Evolutionary conservation across 305 asterid species (phyloP), one percentile per base, ranked within the genome.

Genomic region (Fraxinus platypoda): DNA sequence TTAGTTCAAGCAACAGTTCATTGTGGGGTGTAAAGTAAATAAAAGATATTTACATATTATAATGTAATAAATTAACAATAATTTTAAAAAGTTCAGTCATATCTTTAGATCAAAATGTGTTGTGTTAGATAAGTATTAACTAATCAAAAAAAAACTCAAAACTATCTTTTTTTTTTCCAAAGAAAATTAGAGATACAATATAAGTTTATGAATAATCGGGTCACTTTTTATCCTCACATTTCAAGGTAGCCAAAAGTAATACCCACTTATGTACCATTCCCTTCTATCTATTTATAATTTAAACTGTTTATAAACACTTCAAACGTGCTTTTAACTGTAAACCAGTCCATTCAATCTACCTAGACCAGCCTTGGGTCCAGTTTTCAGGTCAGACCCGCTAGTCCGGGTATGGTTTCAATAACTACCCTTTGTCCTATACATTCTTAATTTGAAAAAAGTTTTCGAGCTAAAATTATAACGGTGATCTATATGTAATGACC

Each of bases 361-460:
- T 70, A 70, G 41, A 15, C 23, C 19, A 25, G 37, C 75, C 38
- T 25, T 30, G 41, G 3, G 21, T 28, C 41, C 75, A 70, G 41
- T 28, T 66, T 66, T 28, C 35, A 28, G 35, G 74, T 68, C 15
- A 4, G 37, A 25, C 74, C 13, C 17, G 3, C 74, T 28, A 28
- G 15, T 64, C 21, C 4, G 8, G 41, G 75, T 70, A 15, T 30
- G 75, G 41, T 70, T 70, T 66, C 31, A 66, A 26, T 66, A 66
- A 25, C 74, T 30, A 70, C 34, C 41, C 41, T 31, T 30, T 28
- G 77, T 75, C 78, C 74, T 78, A 33, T 28, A 30, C 57, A 72
- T 43, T 81, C 31, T 12, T 37, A 19, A 59, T 83, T 78, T n/a
- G 35, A 81, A 71, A 46, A n/a, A 57, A 68, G 81, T 52, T 74